Base-by-base conservation (phyloP, 176 grass and related monocot species). In the Typha latifolia region DNA sequence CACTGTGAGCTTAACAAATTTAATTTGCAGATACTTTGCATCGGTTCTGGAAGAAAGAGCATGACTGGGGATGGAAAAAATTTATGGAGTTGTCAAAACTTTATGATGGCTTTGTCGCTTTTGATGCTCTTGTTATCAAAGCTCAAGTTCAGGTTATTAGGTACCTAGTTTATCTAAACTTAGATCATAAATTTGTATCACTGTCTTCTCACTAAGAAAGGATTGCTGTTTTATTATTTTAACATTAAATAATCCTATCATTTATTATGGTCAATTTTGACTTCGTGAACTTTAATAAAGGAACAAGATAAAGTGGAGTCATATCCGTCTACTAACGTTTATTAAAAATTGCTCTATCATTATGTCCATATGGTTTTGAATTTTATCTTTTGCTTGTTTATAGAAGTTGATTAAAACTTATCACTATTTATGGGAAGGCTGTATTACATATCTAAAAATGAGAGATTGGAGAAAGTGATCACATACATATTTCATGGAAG, bases 11-110 rank as follows among this genome's bases (percentile, higher is more conserved):
- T 87, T 90, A 69, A 80, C 64, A 59, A 48, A 64, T 70, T 77
- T 72, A 76, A 74, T 70, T 85, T 92, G 82, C 81, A 99, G 95
- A 99, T 90, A 99, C 95, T 63, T 83, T 94, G 70, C 95, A 99
- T 47, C 89, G 95, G 2, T 99, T 99, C 77, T 99, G 95, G 95
- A 99, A 99, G 77, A 99, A 99, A 79, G 95, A 99, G 73, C 95
- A 99, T 84, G 93, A 97, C 70, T 97, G 93, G 93, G 93, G 93
- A 4, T 97, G 93, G 93, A 97, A 97, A 84, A 99, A 99, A 59
- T 99, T 99, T 86, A 99, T 99, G 89, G 95, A 99, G 77, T 71
- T 99, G 27, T 85, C 95, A 74, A 99, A 99, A 79, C 74, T 99
- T 48, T 68, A 87, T 77, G 95, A 99, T 69, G 95, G 86, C 71